Conservation (phyloP, 139 green algal genomes). For the Chlorella ohadii region DNA sequence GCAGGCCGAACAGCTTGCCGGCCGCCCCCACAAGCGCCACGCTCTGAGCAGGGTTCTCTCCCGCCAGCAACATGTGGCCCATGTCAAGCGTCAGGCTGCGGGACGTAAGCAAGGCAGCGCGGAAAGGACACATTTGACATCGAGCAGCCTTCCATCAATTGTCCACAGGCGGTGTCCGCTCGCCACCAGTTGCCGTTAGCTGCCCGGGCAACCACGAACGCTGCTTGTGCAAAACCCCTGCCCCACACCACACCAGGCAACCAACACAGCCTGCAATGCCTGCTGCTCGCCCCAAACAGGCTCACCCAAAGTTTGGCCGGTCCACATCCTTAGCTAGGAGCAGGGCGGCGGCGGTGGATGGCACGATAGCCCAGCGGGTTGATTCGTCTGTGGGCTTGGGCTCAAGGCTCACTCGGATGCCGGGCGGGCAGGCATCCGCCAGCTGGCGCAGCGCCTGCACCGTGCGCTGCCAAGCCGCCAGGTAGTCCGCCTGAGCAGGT, state of each 20-base stretch:
- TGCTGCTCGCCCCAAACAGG: no score
- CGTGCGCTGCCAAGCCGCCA: constrained; percentile 40
- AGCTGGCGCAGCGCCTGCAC: constrained; percentile 48
- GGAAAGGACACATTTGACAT: no score
- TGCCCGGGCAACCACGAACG: no score
- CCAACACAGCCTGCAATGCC: no score
- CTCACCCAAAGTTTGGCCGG: constrained; percentile 59
- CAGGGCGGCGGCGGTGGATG: constrained; percentile 58
- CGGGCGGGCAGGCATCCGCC: constrained; percentile 37
- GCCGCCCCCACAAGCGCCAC: constrained; percentile 41
- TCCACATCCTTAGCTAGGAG: constrained; percentile 51
- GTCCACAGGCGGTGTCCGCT: no score
- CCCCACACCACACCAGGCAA: no score
- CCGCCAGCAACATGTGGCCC: constrained; percentile 72
- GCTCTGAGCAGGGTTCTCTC: constrained; percentile 71
- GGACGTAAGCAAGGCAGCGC: no score
- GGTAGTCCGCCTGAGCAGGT: constrained; percentile 59
- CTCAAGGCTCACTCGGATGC: constrained; percentile 63
- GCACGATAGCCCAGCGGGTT: constrained; percentile 57
- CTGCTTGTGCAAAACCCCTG: no score
- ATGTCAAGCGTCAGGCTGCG: constrained; percentile 65
- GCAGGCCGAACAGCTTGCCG: constrained; percentile 61
- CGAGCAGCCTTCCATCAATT: no score
- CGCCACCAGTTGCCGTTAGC: no score
- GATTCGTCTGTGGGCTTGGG: constrained; percentile 72